phyloP scores from a whole-genome alignment of 345 rosid genomes.

The Euphorbia peplus region DNA sequence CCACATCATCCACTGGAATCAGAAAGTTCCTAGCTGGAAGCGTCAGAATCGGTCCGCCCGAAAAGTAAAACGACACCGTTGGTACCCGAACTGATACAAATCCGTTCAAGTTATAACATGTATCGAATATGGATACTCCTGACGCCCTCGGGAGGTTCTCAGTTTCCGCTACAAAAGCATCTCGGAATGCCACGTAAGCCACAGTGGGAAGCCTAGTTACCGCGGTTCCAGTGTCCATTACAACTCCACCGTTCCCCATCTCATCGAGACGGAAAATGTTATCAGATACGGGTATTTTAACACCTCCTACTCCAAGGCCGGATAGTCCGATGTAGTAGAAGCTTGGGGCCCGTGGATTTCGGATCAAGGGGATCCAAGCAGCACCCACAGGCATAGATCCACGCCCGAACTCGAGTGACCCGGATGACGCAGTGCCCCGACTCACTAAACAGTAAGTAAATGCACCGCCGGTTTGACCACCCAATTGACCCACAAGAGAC shows the following conservation, averaged over 20 bases:
- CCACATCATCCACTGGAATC: constrained; percentile 81
- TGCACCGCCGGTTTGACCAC: constrained; percentile 82
- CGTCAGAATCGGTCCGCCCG: constrained; percentile 75
- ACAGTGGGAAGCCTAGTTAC: constrained; percentile 73
- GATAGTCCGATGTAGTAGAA: constrained; percentile 76
- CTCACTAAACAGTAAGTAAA: constrained; percentile 89
- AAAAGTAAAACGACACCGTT: constrained; percentile 80
- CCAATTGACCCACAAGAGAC: constrained; percentile 86
- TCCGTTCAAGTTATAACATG: constrained; percentile 69
- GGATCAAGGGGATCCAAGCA: constrained; percentile 80
- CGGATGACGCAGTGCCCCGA: constrained; percentile 61
- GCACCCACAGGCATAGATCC: constrained; percentile 79
- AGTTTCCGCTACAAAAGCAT: constrained; percentile 60
- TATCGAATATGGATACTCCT: constrained; percentile 81
- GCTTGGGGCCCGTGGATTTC: constrained; percentile 71
- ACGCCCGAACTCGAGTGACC: constrained; percentile 78
- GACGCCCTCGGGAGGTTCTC: constrained; percentile 75
- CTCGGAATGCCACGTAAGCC: constrained; percentile 70
- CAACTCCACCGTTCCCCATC: constrained; percentile 77
- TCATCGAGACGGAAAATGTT: constrained; percentile 45
- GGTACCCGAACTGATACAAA: constrained; percentile 85
- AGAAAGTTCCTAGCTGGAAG: constrained; percentile 85
- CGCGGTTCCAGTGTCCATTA: constrained; percentile 97
- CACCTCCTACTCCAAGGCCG: constrained; percentile 84
- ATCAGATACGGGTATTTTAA: constrained; percentile 56